Percentiles rank a stretch among this genome's conserved stretches.
Evolutionary conservation across 331 rosid genomes (phyloP).

Genomic region (Malus hybrid): DNA sequence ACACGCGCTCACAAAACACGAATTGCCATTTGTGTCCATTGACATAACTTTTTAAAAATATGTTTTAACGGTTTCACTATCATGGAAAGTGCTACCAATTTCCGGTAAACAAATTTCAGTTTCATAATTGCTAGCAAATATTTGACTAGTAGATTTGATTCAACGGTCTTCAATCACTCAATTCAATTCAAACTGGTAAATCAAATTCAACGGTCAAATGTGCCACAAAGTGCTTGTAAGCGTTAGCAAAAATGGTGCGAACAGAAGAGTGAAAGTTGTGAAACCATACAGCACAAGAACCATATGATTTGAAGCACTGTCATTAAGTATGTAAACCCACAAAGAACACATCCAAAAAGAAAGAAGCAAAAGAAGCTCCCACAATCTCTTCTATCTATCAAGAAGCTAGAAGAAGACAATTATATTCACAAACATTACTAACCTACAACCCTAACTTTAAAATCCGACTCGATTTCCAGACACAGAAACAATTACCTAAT

Average conservation of each 20-base stretch:
- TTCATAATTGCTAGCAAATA: too few species aligned
- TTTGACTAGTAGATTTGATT: too few species aligned
- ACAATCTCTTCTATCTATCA: slow-evolving; percentile 5
- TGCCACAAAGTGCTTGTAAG: neutral
- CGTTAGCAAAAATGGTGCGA: too few species aligned
- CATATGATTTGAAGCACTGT: neutral
- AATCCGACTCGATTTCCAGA: slow-evolving; percentile 15
- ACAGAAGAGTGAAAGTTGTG: neutral
- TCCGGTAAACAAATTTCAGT: too few species aligned
- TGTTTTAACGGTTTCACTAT: neutral
- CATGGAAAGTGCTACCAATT: neutral
- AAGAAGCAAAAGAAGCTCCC: neutral
- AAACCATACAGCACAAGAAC: neutral
- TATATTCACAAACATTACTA: slow-evolving; percentile 48
- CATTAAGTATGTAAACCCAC: neutral
- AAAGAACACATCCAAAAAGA: neutral
- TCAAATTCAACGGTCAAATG: neutral
- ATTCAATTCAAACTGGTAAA: too few species aligned
- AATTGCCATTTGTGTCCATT: neutral
- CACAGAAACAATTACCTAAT: slow-evolving; percentile 5
- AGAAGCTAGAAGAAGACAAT: slow-evolving; percentile 12
- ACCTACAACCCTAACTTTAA: slow-evolving; percentile 17
- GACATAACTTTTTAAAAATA: neutral
- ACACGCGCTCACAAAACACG: too few species aligned
- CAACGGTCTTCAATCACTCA: too few species aligned